Evolutionary conservation across 73 alveolate genomes (phyloP).

Genomic region (Paramecium sexaurelia): DNA sequence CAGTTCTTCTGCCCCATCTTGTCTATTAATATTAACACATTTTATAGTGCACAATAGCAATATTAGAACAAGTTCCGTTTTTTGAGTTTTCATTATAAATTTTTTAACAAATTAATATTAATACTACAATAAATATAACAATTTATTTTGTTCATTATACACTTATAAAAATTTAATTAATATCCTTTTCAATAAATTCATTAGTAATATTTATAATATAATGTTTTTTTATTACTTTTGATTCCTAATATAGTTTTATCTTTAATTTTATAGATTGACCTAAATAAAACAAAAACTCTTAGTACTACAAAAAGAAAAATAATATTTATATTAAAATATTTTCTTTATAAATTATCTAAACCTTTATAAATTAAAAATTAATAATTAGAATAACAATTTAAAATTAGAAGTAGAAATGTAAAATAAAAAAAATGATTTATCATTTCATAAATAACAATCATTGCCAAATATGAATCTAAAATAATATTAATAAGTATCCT

Average conservation of each 20-base stretch:
- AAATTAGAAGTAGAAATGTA: neutral
- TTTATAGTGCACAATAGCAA: neutral
- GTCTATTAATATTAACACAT: neutral
- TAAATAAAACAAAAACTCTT: too few relatives aligned
- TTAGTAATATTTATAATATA: too few relatives aligned
- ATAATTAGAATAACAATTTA: neutral
- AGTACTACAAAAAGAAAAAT: too few relatives aligned
- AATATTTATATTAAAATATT: too few relatives aligned
- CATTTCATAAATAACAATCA: neutral
- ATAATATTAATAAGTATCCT: neutral
- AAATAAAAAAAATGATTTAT: neutral
- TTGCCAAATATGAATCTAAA: neutral
- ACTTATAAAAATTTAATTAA: too few relatives aligned
- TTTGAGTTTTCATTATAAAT: neutral
- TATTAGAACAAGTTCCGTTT: constrained; percentile 27
- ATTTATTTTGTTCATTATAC: too few relatives aligned
- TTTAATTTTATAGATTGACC: too few relatives aligned
- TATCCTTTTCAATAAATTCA: too few relatives aligned
- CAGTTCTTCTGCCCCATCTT: neutral
- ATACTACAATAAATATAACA: neutral
- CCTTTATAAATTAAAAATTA: neutral
- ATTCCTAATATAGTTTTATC: too few relatives aligned
- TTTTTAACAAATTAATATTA: neutral
- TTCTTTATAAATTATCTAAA: too few relatives aligned
- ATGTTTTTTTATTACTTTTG: too few relatives aligned